These are phyloP conservation scores for Vigna trinervia DNA, from an alignment of 306 rosid species.

Conservation along the genomic window DNA sequence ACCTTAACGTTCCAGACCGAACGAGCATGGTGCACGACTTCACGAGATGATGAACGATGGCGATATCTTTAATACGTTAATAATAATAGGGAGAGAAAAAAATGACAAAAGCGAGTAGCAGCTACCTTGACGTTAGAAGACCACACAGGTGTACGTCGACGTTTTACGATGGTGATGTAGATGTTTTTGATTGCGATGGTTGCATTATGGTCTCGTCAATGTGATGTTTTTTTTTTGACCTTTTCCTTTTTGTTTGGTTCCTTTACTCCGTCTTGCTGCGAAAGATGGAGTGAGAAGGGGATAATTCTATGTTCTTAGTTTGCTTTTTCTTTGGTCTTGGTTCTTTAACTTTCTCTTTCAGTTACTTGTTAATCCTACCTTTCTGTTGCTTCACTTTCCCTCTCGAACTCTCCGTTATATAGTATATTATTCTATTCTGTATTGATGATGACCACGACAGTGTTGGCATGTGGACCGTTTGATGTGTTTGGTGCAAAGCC, in stretches of 20 bases:
- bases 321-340: constrained; percentile 46
- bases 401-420: constrained; percentile 12
- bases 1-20: constrained; percentile 79
- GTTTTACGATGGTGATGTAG: constrained; percentile 54
- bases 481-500: constrained; percentile 3
- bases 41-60: constrained; percentile 63
- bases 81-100: not conserved
- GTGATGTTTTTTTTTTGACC: constrained; percentile 31
- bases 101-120: constrained; percentile 21
- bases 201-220: constrained; percentile 45
- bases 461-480: constrained; percentile 23
- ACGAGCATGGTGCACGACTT: constrained; percentile 83
- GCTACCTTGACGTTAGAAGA: constrained; percentile 44
- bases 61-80: not conserved
- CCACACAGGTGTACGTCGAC: constrained; percentile 47
- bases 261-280: constrained; percentile 55
- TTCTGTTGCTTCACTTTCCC: constrained; percentile 45
- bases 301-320: constrained; percentile 62
- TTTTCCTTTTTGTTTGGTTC: constrained; percentile 46
- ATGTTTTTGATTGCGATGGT: constrained; percentile 59
- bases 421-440: not conserved
- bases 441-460: constrained; percentile 14
- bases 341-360: constrained; percentile 44
- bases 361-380: constrained; percentile 49
- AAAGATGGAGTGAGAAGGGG: constrained; percentile 60